phyloP scores from a whole-genome alignment of 108 stramenopile genomes.

The Parietichytrium sp. region DNA sequence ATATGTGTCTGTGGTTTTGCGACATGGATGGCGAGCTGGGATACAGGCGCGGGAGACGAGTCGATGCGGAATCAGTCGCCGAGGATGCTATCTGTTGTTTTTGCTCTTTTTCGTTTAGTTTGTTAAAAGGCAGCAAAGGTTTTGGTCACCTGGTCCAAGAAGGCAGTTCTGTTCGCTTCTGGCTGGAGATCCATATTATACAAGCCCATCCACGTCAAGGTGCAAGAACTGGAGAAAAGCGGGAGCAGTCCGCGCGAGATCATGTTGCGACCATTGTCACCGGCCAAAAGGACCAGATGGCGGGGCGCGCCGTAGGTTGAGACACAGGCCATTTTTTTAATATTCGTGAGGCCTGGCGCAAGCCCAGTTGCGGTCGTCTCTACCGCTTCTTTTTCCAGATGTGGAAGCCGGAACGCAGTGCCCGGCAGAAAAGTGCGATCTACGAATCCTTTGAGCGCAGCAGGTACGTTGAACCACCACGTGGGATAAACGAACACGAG shows the following conservation, averaged over 20 bases:
- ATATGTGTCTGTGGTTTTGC: no score
- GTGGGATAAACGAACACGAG: slow-evolving; percentile 31
- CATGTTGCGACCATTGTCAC: slow-evolving; percentile 37
- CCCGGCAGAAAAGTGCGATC: slow-evolving; percentile 31
- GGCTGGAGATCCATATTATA: slow-evolving; percentile 21
- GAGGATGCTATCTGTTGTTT: no score
- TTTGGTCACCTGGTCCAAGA: background rate
- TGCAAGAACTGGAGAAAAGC: slow-evolving; percentile 6
- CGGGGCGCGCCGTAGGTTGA: slow-evolving; percentile 10
- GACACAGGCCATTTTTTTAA: slow-evolving; percentile 17
- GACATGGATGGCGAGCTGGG: no score
- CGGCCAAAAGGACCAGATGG: slow-evolving; percentile 7
- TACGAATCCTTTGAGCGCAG: slow-evolving; percentile 22
- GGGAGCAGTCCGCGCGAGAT: background rate
- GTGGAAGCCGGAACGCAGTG: slow-evolving; percentile 1
- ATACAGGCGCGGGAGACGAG: no score
- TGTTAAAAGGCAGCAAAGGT: background rate
- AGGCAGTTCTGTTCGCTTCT: background rate
- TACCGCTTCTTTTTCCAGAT: background rate
- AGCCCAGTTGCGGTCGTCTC: background rate
- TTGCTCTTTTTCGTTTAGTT: no score
- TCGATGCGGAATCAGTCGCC: no score
- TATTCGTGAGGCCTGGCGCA: background rate
- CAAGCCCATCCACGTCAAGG: slow-evolving; percentile 14
- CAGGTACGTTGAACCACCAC: slow-evolving; percentile 37